These are phyloP conservation scores for Venturiaceae sp. DNA, from an alignment of 2,329 filamentous ascomycete species.

Conservation along the genomic window DNA sequence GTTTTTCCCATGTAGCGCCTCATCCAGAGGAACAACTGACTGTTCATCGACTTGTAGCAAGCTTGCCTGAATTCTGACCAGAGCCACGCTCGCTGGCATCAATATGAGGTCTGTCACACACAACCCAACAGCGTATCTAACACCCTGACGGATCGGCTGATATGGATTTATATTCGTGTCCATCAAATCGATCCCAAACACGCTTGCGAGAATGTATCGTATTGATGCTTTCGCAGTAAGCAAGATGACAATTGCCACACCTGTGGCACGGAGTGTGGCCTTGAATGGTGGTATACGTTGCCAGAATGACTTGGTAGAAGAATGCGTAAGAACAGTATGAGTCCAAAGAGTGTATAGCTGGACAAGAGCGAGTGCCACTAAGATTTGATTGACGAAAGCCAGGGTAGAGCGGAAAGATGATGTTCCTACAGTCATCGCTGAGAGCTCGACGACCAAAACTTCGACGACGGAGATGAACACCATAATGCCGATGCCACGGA, in stretches of 20 bases:
- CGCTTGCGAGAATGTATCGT: not conserved
- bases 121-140: not conserved
- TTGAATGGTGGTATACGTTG: not conserved
- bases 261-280: not conserved
- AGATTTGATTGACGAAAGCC: not conserved
- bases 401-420: not conserved
- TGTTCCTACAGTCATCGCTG: not conserved
- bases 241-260: not conserved
- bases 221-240: not conserved
- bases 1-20: not conserved
- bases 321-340: not conserved
- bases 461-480: not conserved
- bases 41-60: not conserved
- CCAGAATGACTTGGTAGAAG: not conserved
- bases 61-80: not conserved
- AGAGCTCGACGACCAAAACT: not conserved
- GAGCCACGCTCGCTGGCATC: not conserved
- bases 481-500: not conserved
- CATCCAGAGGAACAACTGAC: not conserved
- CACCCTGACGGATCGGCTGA: not conserved
- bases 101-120: not conserved
- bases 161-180: not conserved
- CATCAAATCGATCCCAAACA: not conserved
- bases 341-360: not conserved
- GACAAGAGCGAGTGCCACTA: not conserved